Base-by-base conservation (phyloP, 805 yeast genomes). In the Myxozyma geophila region DNA sequence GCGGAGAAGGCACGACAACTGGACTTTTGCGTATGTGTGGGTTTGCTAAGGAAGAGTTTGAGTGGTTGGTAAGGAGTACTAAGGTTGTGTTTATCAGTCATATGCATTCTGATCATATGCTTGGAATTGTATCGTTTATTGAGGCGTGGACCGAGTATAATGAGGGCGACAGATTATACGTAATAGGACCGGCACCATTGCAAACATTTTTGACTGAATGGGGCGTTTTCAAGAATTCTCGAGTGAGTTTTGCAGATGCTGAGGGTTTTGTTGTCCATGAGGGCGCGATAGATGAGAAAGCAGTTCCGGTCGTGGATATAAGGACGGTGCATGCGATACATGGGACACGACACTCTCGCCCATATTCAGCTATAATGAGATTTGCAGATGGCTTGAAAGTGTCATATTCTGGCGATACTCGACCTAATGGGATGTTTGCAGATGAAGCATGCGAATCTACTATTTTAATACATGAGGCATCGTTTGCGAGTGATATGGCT, bases 91-190 rank as follows among this genome's bases (percentile, higher is more conserved):
- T 85, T 71, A 77, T 95, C 58, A 88, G 96, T 70, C 99, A 95
- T 79, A 79, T 95, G 70, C 99, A 95, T 76, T 98, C 98, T 0
- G 99, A 95, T 74, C 99, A 95, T 74, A 98, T 93, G 75, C 77
- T 95, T 46, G 99, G 99, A 0, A 80, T 90, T 6, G 77, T 88
- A 8, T 82, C 90, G 3, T 74, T 95, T 3, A 78, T 95, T 36
- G 79, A 81, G 48, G 85, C 84, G 67, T 50, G 60, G 60, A 23
- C 21, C 15, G 33, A 3, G 41, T 73, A 77, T 15, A 79, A 82
- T 63, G 60, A 60, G 5, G 67, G 75, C 10, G 71, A 76, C 3
- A 77, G 74, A 23, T 76, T 93, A 8, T 84, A 81, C 66, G 73
- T 93, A 35, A 80, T 92, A 0, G 81, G 87, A 0, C 99, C 99